These are phyloP conservation scores for Cystobasidium onofrii DNA, from an alignment of 768 basidiomycete species.

Conservation along the genomic window DNA sequence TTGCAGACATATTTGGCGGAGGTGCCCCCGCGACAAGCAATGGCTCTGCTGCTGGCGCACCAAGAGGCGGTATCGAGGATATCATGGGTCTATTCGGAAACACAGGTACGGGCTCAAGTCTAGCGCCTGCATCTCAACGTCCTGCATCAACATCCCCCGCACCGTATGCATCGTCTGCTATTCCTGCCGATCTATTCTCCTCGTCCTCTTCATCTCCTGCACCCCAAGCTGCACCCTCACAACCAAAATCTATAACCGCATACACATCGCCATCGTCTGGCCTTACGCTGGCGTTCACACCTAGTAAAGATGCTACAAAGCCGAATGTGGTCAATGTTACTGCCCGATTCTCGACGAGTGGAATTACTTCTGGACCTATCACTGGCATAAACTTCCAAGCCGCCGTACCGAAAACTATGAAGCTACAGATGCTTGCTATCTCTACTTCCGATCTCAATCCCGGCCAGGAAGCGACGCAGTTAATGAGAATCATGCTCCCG, in stretches of 20 bases:
- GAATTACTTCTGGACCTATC: slow-evolving; percentile 48
- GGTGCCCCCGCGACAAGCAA: slow-evolving; percentile 45
- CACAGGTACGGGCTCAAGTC: slow-evolving; percentile 39
- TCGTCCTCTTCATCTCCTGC: slow-evolving; percentile 35
- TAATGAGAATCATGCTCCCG: slow-evolving; percentile 70
- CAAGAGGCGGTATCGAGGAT: slow-evolving; percentile 62
- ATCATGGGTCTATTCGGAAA: slow-evolving; percentile 81
- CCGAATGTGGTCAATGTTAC: slow-evolving; percentile 87
- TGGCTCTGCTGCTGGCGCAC: slow-evolving; percentile 47
- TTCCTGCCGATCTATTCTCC: slow-evolving; percentile 42
- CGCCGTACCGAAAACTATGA: slow-evolving; percentile 94
- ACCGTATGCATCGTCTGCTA: slow-evolving; percentile 37
- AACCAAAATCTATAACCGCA: slow-evolving; percentile 58
- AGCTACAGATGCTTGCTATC: slow-evolving; percentile 96
- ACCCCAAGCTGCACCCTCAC: slow-evolving; percentile 45
- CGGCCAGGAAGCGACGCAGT: slow-evolving; percentile 80
- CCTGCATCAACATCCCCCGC: slow-evolving; percentile 45
- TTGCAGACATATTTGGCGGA: slow-evolving; percentile 83
- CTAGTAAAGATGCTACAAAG: slow-evolving; percentile 66
- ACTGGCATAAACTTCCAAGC: slow-evolving; percentile 84
- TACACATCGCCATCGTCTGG: slow-evolving; percentile 87
- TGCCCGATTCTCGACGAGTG: slow-evolving; percentile 71
- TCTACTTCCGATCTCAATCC: slow-evolving; percentile 70
- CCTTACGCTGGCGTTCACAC: slow-evolving; percentile 78
- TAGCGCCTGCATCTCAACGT: slow-evolving; percentile 40